Percentiles rank a stretch among this genome's conserved stretches.
These are phyloP conservation scores for Striga asiatica DNA, from an alignment of 257 asterid genomes.

Conservation along the genomic window DNA sequence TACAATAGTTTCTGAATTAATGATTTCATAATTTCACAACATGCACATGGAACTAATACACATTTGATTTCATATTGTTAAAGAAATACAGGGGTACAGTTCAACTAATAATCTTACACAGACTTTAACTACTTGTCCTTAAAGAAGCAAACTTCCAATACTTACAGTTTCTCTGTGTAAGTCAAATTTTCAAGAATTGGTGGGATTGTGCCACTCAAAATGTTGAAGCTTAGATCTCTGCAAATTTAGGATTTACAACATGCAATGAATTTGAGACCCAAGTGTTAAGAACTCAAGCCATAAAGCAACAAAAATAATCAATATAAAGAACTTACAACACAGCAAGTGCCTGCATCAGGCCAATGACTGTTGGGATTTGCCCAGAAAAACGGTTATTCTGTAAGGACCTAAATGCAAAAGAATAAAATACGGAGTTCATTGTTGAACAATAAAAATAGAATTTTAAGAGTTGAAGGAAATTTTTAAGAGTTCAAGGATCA, in stretches of 20 bases:
- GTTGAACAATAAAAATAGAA: background rate
- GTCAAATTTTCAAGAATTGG: slow-evolving; percentile 86
- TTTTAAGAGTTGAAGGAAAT: too few relatives aligned
- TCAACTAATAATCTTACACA: too few relatives aligned
- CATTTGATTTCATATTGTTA: too few relatives aligned
- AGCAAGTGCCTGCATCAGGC: slow-evolving; percentile 99
- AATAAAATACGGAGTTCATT: background rate
- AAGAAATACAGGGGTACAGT: too few relatives aligned
- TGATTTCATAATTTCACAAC: too few relatives aligned
- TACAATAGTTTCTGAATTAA: too few relatives aligned
- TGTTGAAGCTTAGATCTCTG: slow-evolving; percentile 87
- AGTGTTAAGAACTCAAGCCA: background rate
- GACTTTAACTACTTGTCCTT: background rate
- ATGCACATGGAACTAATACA: too few relatives aligned
- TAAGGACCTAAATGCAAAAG: slow-evolving; percentile 21
- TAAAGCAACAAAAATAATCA: background rate
- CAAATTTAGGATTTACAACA: background rate
- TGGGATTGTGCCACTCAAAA: slow-evolving; percentile 79
- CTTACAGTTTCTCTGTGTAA: slow-evolving; percentile 90
- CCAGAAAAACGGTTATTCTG: slow-evolving; percentile 67
- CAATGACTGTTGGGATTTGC: slow-evolving; percentile 79
- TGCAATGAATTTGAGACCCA: background rate
- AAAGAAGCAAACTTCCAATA: background rate
- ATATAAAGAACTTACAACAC: slow-evolving; percentile 52
- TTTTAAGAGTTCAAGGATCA: too few relatives aligned